Conservation (phyloP, 2,329 filamentous ascomycete species). For the Aspergillus vadensis region DNA sequence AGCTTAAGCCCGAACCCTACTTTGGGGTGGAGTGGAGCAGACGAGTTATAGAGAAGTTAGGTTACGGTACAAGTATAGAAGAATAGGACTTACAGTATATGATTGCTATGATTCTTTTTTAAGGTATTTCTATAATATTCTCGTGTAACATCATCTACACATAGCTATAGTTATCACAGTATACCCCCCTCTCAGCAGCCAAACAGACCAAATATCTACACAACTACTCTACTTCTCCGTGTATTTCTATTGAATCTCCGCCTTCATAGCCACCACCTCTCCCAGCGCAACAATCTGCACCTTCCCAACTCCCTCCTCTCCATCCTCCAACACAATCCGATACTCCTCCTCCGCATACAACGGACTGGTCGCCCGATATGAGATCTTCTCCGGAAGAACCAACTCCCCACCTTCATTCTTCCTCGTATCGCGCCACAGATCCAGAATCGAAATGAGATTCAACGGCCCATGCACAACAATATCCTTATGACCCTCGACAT, state of each 20-base stretch:
- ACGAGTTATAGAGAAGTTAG: no score
- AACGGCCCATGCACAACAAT: conserved; percentile 49
- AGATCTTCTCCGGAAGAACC: conserved; percentile 45
- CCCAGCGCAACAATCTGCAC: conserved; percentile 39
- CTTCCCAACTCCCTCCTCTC: conserved; percentile 29
- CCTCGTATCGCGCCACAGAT: conserved; percentile 47
- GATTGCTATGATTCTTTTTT: no score
- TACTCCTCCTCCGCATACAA: conserved; percentile 54
- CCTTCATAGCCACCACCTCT: conserved; percentile 41
- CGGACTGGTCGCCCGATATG: conserved; percentile 53
- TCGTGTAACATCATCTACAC: background rate
- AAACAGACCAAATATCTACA: background rate
- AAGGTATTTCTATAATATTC: no score
- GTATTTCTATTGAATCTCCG: conserved; percentile 31
- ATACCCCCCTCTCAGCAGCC: background rate
- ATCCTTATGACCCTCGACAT: conserved; percentile 47
- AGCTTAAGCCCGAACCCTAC: background rate
- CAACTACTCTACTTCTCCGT: background rate
- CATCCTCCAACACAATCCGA: conserved; percentile 44
- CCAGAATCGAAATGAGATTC: conserved; percentile 47
- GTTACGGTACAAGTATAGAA: no score
- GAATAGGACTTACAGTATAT: no score
- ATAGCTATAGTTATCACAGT: background rate
- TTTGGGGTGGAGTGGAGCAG: background rate
- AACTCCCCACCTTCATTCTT: conserved; percentile 20